Conservation (phyloP, 495 filamentous ascomycete species). For the Aspergillus carlsbadensis region DNA sequence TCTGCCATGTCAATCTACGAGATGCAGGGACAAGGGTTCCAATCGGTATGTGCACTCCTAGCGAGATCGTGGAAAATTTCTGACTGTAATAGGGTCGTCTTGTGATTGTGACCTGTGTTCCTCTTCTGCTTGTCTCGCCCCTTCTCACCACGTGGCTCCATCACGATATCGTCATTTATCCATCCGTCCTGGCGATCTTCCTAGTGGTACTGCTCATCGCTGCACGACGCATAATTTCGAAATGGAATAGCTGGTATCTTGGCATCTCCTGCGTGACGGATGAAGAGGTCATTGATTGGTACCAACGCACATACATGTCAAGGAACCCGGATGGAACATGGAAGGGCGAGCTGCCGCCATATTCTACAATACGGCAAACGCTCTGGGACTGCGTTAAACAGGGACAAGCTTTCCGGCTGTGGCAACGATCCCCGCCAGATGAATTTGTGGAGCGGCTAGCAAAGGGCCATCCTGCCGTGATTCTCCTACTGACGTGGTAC, state of each 20-base stretch:
- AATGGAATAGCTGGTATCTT: constrained; percentile 22
- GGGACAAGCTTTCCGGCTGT: constrained; percentile 9
- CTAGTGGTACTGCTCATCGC: constrained; percentile 5
- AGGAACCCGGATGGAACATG: neutral
- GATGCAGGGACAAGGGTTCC: constrained; percentile 15
- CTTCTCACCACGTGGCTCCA: constrained; percentile 18
- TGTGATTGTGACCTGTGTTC: constrained; percentile 16
- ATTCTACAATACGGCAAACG: constrained; percentile 9
- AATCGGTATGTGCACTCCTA: constrained; percentile 2
- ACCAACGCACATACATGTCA: neutral
- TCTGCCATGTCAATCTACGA: constrained; percentile 14
- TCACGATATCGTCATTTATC: constrained; percentile 17
- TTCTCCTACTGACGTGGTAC: constrained; percentile 17
- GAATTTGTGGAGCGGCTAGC: constrained; percentile 9
- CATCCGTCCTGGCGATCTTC: constrained; percentile 10
- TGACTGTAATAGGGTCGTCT: constrained; percentile 9
- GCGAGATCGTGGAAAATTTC: neutral
- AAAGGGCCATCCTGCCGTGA: constrained; percentile 9
- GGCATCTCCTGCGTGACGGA: constrained; percentile 14
- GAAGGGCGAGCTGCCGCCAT: neutral
- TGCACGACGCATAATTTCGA: constrained; percentile 11
- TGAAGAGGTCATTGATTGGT: constrained; percentile 17
- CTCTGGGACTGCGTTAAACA: constrained; percentile 6
- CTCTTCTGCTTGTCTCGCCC: constrained; percentile 14
- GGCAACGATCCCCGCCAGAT: constrained; percentile 1